Percentiles rank a stretch among this genome's conserved stretches.
phyloP scores from a whole-genome alignment of 352 stramenopile genomes.

The Hyaloperonospora arabidopsidis region DNA sequence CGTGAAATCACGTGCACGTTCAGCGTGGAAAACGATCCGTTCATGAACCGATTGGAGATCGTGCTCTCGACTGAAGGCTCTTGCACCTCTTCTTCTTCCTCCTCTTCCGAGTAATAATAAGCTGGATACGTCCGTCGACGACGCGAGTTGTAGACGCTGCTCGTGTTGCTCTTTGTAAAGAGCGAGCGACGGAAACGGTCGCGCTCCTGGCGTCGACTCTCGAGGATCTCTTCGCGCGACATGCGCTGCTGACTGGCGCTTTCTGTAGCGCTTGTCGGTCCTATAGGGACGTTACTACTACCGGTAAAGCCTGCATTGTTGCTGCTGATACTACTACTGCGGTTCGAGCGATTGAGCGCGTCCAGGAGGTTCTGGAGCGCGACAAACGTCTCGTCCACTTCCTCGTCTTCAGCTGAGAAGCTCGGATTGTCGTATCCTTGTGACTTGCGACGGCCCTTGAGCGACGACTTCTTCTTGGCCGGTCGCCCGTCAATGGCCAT shows the following conservation, averaged over 20 bases:
- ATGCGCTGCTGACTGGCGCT: conserved; percentile 24
- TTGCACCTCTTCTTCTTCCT: conserved; percentile 53
- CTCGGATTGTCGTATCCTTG: conserved; percentile 38
- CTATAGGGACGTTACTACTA: conserved; percentile 6
- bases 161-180: conserved; percentile 32
- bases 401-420: conserved; percentile 50
- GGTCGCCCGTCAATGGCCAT: conserved; percentile 24
- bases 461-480: conserved; percentile 46
- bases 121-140: conserved; percentile 35
- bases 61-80: conserved; percentile 63
- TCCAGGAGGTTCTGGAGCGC: conserved; percentile 68
- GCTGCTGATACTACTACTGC: conserved; percentile 15
- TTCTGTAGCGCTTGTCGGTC: conserved; percentile 4
- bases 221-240: conserved; percentile 70
- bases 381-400: conserved; percentile 75
- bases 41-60: conserved; percentile 79
- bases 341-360: conserved; percentile 42
- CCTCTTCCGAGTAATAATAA: conserved; percentile 58
- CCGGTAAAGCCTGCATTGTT: conserved; percentile 10
- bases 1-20: conserved; percentile 73
- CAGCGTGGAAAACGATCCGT: conserved; percentile 62
- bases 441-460: conserved; percentile 24
- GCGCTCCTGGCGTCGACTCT: conserved; percentile 50
- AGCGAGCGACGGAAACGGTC: conserved; percentile 63
- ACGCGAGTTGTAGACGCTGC: conserved; percentile 4